A percentile compares a stretch with the other conserved stretches of the same genome.
Evolutionary conservation across 495 filamentous ascomycete species (phyloP).

Genomic region (Chaetomium fimeti): DNA sequence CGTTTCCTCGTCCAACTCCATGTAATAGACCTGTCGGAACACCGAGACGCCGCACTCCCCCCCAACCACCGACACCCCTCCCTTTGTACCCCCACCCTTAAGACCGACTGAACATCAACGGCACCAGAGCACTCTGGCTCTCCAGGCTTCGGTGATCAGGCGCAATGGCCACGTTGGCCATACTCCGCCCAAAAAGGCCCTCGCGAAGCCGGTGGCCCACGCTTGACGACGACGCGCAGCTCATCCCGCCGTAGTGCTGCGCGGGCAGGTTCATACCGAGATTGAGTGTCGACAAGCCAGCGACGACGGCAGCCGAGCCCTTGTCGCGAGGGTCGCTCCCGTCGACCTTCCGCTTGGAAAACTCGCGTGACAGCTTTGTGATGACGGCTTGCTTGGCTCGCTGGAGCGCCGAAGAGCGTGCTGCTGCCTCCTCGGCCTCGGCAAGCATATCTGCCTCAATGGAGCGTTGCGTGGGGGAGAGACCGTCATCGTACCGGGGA

Average conservation of each 20-base stretch:
- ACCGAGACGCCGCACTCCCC: slow-evolving; percentile 7
- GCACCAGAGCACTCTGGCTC: slow-evolving; percentile 44
- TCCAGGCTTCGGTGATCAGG: slow-evolving; percentile 42
- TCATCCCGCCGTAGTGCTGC: slow-evolving; percentile 8
- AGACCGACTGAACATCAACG: slow-evolving; percentile 52
- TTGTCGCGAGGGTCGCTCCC: slow-evolving; percentile 16
- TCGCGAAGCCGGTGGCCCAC: slow-evolving; percentile 40
- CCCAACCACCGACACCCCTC: not conserved
- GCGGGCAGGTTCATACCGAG: slow-evolving; percentile 17
- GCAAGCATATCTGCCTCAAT: slow-evolving; percentile 42
- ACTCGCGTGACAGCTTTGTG: slow-evolving; percentile 47
- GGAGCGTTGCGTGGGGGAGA: slow-evolving; percentile 44
- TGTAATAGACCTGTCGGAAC: not conserved
- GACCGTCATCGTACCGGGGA: slow-evolving; percentile 33
- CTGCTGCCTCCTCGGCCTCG: slow-evolving; percentile 44
- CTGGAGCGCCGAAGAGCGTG: slow-evolving; percentile 43
- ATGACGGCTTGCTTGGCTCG: slow-evolving; percentile 49
- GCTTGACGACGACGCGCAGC: slow-evolving; percentile 20
- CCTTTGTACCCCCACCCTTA: not conserved
- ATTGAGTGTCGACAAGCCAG: slow-evolving; percentile 28
- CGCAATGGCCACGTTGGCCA: slow-evolving; percentile 26
- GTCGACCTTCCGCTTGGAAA: slow-evolving; percentile 25
- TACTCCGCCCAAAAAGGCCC: slow-evolving; percentile 44
- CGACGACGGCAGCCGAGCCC: slow-evolving; percentile 33
- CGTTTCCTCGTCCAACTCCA: slow-evolving; percentile 1